Conservation (phyloP, 2,329 filamentous ascomycete genomes). For the Nothophoma quercina region DNA sequence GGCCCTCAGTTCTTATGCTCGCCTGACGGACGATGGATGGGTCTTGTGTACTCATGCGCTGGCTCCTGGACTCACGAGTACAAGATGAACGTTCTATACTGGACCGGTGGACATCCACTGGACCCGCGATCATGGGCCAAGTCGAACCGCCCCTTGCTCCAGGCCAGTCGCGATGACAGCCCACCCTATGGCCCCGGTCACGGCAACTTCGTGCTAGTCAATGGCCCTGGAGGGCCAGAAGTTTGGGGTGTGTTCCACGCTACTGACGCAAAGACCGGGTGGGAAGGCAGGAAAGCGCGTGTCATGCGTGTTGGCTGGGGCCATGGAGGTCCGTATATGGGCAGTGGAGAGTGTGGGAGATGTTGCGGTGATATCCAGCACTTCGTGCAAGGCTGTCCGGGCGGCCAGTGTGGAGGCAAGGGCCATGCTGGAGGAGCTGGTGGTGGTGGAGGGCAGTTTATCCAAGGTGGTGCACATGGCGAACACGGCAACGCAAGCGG, state of each 20-base stretch:
- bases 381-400: slow-evolving; percentile 41
- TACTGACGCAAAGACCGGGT: slow-evolving; percentile 55
- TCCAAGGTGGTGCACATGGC: slow-evolving; percentile 21
- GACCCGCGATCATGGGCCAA: slow-evolving; percentile 51
- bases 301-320: slow-evolving; percentile 54
- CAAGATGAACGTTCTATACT: slow-evolving; percentile 57
- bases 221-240: slow-evolving; percentile 45
- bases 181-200: slow-evolving; percentile 57
- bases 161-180: slow-evolving; percentile 41
- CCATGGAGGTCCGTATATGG: slow-evolving; percentile 53
- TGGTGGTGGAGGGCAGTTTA: slow-evolving; percentile 21
- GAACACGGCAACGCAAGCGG: slow-evolving; percentile 22
- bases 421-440: slow-evolving; percentile 32
- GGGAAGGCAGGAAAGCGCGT: slow-evolving; percentile 55
- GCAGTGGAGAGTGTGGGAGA: slow-evolving; percentile 48
- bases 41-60: slow-evolving; percentile 57
- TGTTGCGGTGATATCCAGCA: slow-evolving; percentile 44
- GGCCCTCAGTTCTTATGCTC: slow-evolving; percentile 51
- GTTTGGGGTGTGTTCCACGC: slow-evolving; percentile 56
- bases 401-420: slow-evolving; percentile 34
- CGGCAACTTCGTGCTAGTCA: slow-evolving; percentile 54
- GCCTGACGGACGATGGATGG: slow-evolving; percentile 50
- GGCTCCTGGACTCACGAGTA: slow-evolving; percentile 58
- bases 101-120: slow-evolving; percentile 52
- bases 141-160: slow-evolving; percentile 48